Conservation (phyloP, 495 filamentous ascomycete species). For the Penicillium steckii region DNA sequence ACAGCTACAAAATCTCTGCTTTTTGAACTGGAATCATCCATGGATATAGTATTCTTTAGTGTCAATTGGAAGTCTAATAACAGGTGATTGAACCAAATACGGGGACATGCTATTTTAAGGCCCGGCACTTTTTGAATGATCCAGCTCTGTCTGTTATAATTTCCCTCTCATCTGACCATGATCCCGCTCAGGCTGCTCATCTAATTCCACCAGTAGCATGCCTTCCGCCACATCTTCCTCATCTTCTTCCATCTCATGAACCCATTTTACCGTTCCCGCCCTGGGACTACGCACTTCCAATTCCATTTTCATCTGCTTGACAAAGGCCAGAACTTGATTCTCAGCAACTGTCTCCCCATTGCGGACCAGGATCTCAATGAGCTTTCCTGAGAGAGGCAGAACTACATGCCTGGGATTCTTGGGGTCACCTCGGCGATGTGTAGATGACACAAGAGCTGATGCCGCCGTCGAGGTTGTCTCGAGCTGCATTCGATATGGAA, state of each 20-base stretch:
- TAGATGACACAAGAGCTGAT: conserved; percentile 42
- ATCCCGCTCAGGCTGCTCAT: conserved; percentile 13
- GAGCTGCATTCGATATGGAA: conserved; percentile 45
- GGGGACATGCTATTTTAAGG: no score
- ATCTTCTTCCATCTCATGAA: conserved; percentile 53
- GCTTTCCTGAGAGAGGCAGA: conserved; percentile 56
- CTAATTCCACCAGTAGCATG: conserved; percentile 51
- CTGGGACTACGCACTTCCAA: conserved; percentile 54
- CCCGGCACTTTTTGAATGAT: no score
- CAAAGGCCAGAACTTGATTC: conserved; percentile 57
- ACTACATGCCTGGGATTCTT: conserved; percentile 54
- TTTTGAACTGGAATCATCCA: background rate
- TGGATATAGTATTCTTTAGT: background rate
- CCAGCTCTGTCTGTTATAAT: conserved; percentile 24
- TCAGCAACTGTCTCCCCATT: conserved; percentile 51
- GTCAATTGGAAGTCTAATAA: background rate
- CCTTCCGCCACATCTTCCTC: conserved; percentile 62
- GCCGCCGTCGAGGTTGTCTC: conserved; percentile 49
- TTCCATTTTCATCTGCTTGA: conserved; percentile 71
- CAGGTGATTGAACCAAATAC: no score
- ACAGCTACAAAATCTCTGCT: background rate
- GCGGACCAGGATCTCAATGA: conserved; percentile 56
- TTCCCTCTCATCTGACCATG: conserved; percentile 22
- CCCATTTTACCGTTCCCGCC: conserved; percentile 52
- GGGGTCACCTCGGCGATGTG: conserved; percentile 51